Evolutionary conservation across 768 basidiomycete genomes (phyloP), one percentile per base, ranked within the genome.

Genomic region (Saitozyma podzolica): DNA sequence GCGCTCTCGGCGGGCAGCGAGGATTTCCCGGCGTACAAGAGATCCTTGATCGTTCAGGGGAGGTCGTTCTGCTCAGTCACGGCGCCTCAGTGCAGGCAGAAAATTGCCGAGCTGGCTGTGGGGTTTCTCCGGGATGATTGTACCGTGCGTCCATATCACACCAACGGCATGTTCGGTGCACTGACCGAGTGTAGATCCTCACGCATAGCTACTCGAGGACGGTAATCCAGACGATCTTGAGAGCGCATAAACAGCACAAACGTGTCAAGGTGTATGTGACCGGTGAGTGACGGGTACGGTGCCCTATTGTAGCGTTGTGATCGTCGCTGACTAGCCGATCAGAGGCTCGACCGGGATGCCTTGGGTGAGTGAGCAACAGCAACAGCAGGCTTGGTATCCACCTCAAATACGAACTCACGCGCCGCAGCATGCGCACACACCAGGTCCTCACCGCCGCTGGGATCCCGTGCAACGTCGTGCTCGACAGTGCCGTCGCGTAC

Each of bases 171-270:
- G 49, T 17, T 8, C 2, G 29, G 5, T 29, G 29, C 29, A 39
- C 58, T 62, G 40, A 41, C 40, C 29, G 29, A 5, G 40, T n/a
- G 52, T 45, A 97, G 91, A 93, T 99, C 75, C 85, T 99, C 61
- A 97, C 93, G 2, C 96, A 99, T 80, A 92, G 92, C 41, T 94
- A 94, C 82, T 97, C 93, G 29, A 85, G 96, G 72, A 93, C 97
- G 50, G 95, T 99, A 59, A 88, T 94, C 82, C 88, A 92, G 80
- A 89, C 94, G 42, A 84, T 99, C 56, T 84, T 97, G 51, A 86
- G 89, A 61, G 94, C 96, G 16, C 92, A 95, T 78, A 84, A 88
- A 74, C 80, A 82, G 62, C 86, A 85, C 78, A 97, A 98, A 82
- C 86, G 94, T 60, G 91, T 98, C 80, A 92, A 91, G 73, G 95